Conservation (phyloP, 2,329 filamentous ascomycete genomes). For the Aspergillus sp. region DNA sequence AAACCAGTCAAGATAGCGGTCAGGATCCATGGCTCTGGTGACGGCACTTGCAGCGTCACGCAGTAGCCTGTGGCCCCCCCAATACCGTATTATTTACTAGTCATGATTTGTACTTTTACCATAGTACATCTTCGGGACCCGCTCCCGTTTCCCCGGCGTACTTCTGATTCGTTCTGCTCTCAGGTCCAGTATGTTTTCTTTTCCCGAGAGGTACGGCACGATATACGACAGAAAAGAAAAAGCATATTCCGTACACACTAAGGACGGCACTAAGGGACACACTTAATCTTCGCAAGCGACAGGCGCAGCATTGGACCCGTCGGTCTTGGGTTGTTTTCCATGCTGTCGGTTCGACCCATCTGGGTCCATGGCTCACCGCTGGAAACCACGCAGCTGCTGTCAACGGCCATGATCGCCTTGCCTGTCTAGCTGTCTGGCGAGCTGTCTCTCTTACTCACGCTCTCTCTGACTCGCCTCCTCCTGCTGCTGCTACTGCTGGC, state of each 20-base stretch:
- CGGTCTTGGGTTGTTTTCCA: background rate
- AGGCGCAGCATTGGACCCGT: background rate
- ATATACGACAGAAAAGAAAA: no score
- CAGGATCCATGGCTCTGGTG: conserved; percentile 1
- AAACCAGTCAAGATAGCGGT: background rate
- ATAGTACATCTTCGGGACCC: background rate
- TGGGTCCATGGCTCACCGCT: conserved; percentile 56
- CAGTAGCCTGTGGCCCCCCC: background rate
- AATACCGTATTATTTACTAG: no score
- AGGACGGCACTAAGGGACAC: background rate
- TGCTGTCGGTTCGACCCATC: conserved; percentile 41
- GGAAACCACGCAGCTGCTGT: conserved; percentile 60
- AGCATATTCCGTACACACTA: no score
- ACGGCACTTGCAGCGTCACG: background rate
- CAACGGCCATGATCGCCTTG: conserved; percentile 51
- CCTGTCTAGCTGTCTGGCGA: conserved; percentile 61
- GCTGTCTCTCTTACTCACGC: conserved; percentile 49
- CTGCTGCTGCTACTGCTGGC: conserved; percentile 23
- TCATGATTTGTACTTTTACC: no score
- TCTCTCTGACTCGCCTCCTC: no score
- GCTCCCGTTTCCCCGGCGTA: background rate
- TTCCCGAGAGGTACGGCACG: no score
- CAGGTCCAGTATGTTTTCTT: no score
- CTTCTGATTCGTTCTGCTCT: background rate
- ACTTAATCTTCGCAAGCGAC: background rate